Evolutionary conservation across 306 rosid species (phyloP).

Genomic region (Lagenaria siceraria): DNA sequence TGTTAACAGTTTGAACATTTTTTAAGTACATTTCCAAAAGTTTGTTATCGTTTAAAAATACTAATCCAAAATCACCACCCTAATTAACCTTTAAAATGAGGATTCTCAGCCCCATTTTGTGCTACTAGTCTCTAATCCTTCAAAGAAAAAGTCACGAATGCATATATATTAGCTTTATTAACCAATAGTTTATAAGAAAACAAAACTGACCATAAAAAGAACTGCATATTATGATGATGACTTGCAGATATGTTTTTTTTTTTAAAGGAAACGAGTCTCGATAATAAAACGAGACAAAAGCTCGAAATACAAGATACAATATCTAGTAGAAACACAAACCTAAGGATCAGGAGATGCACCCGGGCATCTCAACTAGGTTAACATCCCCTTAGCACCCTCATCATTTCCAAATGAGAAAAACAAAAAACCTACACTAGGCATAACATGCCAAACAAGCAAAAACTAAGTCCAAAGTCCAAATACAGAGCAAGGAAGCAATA

Average conservation of each 20-base stretch:
- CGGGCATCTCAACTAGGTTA: too few species aligned
- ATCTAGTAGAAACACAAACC: too few species aligned
- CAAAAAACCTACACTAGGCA: too few species aligned
- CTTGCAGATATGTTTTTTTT: conserved; percentile 94
- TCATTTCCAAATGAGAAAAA: too few species aligned
- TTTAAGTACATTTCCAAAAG: neutral
- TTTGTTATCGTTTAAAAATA: neutral
- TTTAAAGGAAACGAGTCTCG: too few species aligned
- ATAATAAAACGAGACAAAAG: too few species aligned
- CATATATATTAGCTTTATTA: neutral
- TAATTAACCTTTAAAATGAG: neutral
- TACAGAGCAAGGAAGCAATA: too few species aligned
- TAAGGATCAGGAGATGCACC: too few species aligned
- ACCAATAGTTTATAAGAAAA: neutral
- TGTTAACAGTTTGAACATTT: neutral
- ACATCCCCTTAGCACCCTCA: too few species aligned
- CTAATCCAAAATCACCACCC: neutral
- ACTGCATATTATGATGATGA: neutral
- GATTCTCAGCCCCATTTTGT: neutral
- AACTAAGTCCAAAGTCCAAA: too few species aligned
- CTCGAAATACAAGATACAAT: too few species aligned
- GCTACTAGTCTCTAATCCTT: neutral
- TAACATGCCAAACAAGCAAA: too few species aligned
- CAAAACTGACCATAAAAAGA: neutral
- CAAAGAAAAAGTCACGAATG: neutral